Evolutionary conservation across 2,329 filamentous ascomycete genomes (phyloP), one percentile per base, ranked within the genome.

Genomic region (Sarocladium kiliense): DNA sequence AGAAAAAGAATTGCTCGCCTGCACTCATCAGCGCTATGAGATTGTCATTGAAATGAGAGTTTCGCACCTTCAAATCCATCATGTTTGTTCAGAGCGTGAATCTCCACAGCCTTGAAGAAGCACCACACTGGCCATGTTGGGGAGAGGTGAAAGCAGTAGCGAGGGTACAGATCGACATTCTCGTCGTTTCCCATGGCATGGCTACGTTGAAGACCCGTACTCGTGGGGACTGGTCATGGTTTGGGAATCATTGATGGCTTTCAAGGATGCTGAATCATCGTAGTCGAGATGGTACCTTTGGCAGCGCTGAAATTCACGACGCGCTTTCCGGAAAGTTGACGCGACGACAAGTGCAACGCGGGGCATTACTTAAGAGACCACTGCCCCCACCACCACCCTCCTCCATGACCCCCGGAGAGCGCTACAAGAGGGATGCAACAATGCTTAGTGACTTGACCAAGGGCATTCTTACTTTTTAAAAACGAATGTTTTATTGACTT

Each of bases 141-240:
- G 16, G 84, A 83, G 27, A 85, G 74, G 58, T 79, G 72, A 65
- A 86, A 85, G 66, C 84, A 86, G 67, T 85, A 85, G 56, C 79
- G 77, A 9, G 81, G 82, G 62, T 87, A 87, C 61, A 80, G 53
- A 10, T 18, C 44, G 19, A n/a, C 21, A 10, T 36, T 69, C 55
- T 42, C 30, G 27, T 62, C 62, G 64, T 70, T 69, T 65, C 70
- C 79, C 80, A 84, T 84, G 74, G 73, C 76, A 80, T 77, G 10
- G n/a, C 37, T 45, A n/a, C 37, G 36, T 27, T 47, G 4, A 23
- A 6, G 10, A 27, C n/a, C 25, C 5, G 3, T 9, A 4, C 3
- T 47, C 7, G 3, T 7, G 5, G 21, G 19, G 23, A 14, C 14
- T 5, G 25, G 27, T 30, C 44, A 32, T 30, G 10, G 10, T 49